phyloP scores from a whole-genome alignment of 176 grass and related monocot genomes.

The Lolium perenne region DNA sequence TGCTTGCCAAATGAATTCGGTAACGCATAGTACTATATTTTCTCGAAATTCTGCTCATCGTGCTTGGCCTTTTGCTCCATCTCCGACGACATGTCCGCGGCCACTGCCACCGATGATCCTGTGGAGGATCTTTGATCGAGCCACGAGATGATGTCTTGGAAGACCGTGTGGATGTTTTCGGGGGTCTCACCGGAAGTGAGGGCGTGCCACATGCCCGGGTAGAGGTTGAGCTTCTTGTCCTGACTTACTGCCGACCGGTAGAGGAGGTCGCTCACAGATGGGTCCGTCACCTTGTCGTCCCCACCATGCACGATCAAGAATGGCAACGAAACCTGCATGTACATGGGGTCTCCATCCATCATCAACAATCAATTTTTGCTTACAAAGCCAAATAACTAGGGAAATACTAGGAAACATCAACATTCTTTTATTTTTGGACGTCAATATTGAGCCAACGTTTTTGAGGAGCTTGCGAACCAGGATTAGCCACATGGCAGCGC shows the following conservation, averaged over 20 bases:
- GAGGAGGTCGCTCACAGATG: constrained; percentile 56
- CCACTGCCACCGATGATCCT: not conserved
- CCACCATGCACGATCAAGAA: constrained; percentile 74
- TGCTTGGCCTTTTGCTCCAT: constrained; percentile 23
- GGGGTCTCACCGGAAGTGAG: constrained; percentile 68
- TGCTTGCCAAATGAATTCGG: too few species aligned
- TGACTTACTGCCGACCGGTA: constrained; percentile 46
- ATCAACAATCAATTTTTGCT: not conserved
- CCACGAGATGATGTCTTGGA: constrained; percentile 63
- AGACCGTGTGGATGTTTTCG: constrained; percentile 58
- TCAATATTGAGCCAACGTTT: too few species aligned
- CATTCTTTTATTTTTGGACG: too few species aligned
- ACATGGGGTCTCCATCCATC: not conserved
- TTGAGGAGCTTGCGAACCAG: too few species aligned
- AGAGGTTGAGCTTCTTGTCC: constrained; percentile 73
- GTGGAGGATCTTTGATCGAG: constrained; percentile 49
- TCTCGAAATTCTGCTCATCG: not conserved
- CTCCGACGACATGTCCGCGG: not conserved
- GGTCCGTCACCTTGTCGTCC: constrained; percentile 74
- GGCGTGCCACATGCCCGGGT: constrained; percentile 79
- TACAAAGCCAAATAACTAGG: not conserved
- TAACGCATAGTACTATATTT: not conserved
- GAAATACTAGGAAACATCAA: not conserved
- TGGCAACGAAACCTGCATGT: constrained; percentile 55
- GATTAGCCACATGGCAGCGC: too few species aligned